These are phyloP conservation scores for Tetrapisispora pingtungensis DNA, from an alignment of 805 yeast genomes.

Conservation along the genomic window DNA sequence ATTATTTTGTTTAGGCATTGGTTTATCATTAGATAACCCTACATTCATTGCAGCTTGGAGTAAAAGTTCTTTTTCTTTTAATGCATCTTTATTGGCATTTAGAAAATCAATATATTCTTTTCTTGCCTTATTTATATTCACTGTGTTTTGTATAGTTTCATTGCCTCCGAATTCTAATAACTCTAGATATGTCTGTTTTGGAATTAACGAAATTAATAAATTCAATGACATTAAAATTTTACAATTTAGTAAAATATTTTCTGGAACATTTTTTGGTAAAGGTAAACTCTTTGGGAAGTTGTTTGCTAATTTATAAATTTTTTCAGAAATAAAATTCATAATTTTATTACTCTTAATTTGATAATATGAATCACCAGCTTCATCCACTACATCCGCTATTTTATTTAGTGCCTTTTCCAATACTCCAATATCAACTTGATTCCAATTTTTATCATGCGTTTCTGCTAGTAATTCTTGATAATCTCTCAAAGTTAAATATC, in stretches of 20 bases:
- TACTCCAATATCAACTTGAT: constrained; percentile 8
- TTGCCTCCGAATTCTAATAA: constrained; percentile 12
- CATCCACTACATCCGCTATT: constrained; percentile 35
- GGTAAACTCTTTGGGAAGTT: constrained; percentile 33
- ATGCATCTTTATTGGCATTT: constrained; percentile 10
- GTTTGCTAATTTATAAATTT: constrained; percentile 28
- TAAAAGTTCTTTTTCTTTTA: constrained; percentile 22
- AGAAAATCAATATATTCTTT: constrained; percentile 24
- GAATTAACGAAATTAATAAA: constrained; percentile 39
- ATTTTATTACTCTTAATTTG: constrained; percentile 36
- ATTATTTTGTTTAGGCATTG: constrained; percentile 11
- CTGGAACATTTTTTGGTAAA: constrained; percentile 23
- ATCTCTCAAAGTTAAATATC: constrained; percentile 25
- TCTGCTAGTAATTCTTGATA: constrained; percentile 26
- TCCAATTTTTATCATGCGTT: constrained; percentile 21
- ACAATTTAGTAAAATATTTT: constrained; percentile 29
- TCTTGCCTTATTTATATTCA: constrained; percentile 27
- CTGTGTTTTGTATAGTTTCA: not conserved
- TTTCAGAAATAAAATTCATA: constrained; percentile 30
- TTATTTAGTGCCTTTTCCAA: constrained; percentile 21
- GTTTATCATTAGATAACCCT: constrained; percentile 17
- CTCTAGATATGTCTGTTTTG: constrained; percentile 32
- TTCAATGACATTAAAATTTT: constrained; percentile 30
- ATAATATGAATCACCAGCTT: constrained; percentile 37
- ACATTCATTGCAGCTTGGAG: constrained; percentile 25